phyloP scores from a whole-genome alignment of 441 rosid genomes.

The Isatis lusitanica region DNA sequence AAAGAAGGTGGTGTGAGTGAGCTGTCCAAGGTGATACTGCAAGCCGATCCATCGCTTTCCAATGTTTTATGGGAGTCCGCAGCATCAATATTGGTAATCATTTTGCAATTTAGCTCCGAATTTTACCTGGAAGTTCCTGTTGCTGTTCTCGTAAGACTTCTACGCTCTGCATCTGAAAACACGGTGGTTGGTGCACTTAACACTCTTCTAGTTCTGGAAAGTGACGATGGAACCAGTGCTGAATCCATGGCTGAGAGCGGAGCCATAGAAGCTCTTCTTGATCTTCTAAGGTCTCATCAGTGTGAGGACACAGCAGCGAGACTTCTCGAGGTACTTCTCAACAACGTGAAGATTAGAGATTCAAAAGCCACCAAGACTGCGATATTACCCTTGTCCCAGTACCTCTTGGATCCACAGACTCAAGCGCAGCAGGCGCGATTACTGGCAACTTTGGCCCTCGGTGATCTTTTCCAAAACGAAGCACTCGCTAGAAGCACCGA shows the following conservation, averaged over 20 bases:
- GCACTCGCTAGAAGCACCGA: slow-evolving; percentile 95
- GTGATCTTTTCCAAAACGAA: slow-evolving; percentile 98
- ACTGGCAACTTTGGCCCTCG: slow-evolving; percentile 95
- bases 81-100: slow-evolving; percentile 82
- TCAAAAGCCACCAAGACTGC: slow-evolving; percentile 92
- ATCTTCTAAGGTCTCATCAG: slow-evolving; percentile 93
- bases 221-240: slow-evolving; percentile 95
- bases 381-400: slow-evolving; percentile 90
- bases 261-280: slow-evolving; percentile 97
- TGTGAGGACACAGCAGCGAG: slow-evolving; percentile 99
- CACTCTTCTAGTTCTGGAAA: slow-evolving; percentile 97
- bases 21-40: slow-evolving; percentile 91
- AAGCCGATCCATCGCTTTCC: slow-evolving; percentile 93
- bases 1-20: slow-evolving; percentile 97
- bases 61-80: slow-evolving; percentile 97
- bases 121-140: slow-evolving; percentile 96
- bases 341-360: slow-evolving; percentile 97
- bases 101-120: slow-evolving; percentile 97
- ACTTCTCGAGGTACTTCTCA: slow-evolving; percentile 89
- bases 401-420: slow-evolving; percentile 98
- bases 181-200: slow-evolving; percentile 90
- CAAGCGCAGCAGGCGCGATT: slow-evolving; percentile 97
- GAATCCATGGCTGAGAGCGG: slow-evolving; percentile 99
- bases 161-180: slow-evolving; percentile 82
- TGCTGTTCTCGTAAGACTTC: slow-evolving; percentile 93